Percentiles rank a stretch among this genome's conserved stretches.
phyloP scores from a whole-genome alignment of 1,139 yeast species.

The Debaryomycetaceae sp. region DNA sequence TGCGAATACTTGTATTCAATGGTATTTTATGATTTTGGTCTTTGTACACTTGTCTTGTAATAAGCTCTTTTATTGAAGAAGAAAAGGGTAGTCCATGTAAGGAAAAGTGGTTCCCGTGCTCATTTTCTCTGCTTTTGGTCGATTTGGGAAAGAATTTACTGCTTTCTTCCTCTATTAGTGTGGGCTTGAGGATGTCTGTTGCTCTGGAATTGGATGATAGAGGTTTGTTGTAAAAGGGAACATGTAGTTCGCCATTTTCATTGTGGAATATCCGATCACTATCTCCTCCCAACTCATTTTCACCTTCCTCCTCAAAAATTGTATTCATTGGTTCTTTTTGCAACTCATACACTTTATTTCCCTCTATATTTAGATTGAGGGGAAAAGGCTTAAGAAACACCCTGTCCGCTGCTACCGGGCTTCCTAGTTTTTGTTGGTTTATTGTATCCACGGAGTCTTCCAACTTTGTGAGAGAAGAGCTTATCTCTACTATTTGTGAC shows the following conservation, averaged over 20 bases:
- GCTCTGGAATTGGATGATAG: background rate
- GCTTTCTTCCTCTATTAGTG: background rate
- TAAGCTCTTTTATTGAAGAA: constrained; percentile 10
- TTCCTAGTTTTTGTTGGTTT: background rate
- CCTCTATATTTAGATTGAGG: constrained; percentile 3
- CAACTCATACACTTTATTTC: background rate
- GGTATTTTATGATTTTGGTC: constrained; percentile 3
- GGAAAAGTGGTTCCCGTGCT: constrained; percentile 8
- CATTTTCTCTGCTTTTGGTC: background rate
- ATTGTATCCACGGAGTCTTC: constrained; percentile 3
- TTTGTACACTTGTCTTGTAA: constrained; percentile 5
- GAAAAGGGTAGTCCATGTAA: constrained; percentile 17
- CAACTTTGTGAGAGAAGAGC: constrained; percentile 3
- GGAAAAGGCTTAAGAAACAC: constrained; percentile 8
- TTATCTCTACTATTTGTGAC: constrained; percentile 4
- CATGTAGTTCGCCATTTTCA: background rate
- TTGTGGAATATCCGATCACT: background rate
- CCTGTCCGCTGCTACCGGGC: background rate
- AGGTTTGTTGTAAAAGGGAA: background rate
- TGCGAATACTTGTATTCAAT: constrained; percentile 1
- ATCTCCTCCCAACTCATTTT: background rate
- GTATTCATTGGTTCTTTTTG: constrained; percentile 7
- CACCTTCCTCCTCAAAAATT: constrained; percentile 9
- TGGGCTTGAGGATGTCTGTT: background rate
- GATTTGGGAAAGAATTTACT: background rate